Conservation (phyloP, 306 rosid species). For the Citrullus mucosospermus region DNA sequence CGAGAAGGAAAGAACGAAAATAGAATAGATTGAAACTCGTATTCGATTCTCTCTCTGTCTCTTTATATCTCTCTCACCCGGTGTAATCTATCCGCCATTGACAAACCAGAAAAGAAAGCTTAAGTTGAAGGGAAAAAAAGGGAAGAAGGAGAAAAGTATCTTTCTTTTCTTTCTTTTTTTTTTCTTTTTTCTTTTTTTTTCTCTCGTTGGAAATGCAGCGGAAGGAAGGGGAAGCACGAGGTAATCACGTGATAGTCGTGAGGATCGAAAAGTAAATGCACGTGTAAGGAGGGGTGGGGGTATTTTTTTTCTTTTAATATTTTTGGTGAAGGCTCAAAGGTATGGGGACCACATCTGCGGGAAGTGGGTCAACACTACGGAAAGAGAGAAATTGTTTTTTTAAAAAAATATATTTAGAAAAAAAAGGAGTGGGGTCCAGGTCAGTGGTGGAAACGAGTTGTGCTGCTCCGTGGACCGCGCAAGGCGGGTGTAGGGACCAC, state of each 20-base stretch:
- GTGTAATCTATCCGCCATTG: conserved; percentile 5
- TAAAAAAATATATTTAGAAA: not conserved
- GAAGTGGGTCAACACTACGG: conserved; percentile 12
- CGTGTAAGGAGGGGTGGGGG: conserved; percentile 27
- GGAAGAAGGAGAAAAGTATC: not conserved
- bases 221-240: conserved; percentile 26
- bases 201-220: not conserved
- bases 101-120: not conserved
- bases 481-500: not conserved
- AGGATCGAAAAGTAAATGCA: conserved; percentile 8
- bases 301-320: not conserved
- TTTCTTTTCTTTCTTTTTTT: not conserved
- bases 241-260: conserved; percentile 36
- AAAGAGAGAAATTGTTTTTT: not conserved
- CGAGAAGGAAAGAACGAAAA: not conserved
- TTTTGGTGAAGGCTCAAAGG: not conserved
- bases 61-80: not conserved
- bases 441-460: not conserved
- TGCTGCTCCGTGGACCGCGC: conserved; percentile 21
- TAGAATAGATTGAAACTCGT: not conserved
- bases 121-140: not conserved
- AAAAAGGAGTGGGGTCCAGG: not conserved
- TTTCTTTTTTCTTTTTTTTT: too few relatives aligned
- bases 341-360: conserved; percentile 18
- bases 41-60: not conserved